Base-by-base conservation (phyloP, 176 grass and related monocot species). In the Phoenix roebelenii region DNA sequence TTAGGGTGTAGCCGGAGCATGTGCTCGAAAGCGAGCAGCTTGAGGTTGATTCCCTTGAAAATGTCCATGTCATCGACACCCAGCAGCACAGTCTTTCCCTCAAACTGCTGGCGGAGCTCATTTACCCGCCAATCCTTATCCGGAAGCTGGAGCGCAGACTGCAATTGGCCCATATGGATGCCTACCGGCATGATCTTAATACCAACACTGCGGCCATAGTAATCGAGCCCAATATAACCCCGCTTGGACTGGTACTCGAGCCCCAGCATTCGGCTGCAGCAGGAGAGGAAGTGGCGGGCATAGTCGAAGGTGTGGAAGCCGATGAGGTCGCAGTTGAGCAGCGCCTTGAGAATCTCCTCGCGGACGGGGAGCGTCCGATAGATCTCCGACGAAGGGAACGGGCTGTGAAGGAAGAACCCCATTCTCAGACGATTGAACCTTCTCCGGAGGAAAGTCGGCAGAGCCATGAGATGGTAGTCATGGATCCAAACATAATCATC, bases 101-200 rank as follows among this genome's bases (percentile, higher is more conserved):
- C 20, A 55, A 83, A 88, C 66, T 88, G 73, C 51, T 73, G 68
- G 5, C 64, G 59, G 22, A 88, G 80, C 55, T 88, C 85, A 0
- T 51, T 29, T 7, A 83, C 80, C 57, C 70, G 68, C 4, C 22
- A 52, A 63, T 88, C 72, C 10, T 76, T 77, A 69, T 80, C 85
- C 32, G 76, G 72, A 4, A 83, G 80, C 26, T 14, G 66, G 15
- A 68, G 66, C 18, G 48, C 54, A 0, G 53, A 68, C 19, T 68
- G 29, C 18, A 68, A 52, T 52, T 68, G 66, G 28, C 66, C 54
- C 66, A 68, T 68, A 18, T 68, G 66, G 20, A 68, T 49, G 52
- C 66, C 66, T 14, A 68, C 66, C 14, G 66, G 66, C 50, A 68
- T 39, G 54, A 68, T 68, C 66, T 68, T 68, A 26, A 68, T 56